Base-by-base conservation (phyloP, 768 basidiomycete genomes). In the Leccinum broughii region DNA sequence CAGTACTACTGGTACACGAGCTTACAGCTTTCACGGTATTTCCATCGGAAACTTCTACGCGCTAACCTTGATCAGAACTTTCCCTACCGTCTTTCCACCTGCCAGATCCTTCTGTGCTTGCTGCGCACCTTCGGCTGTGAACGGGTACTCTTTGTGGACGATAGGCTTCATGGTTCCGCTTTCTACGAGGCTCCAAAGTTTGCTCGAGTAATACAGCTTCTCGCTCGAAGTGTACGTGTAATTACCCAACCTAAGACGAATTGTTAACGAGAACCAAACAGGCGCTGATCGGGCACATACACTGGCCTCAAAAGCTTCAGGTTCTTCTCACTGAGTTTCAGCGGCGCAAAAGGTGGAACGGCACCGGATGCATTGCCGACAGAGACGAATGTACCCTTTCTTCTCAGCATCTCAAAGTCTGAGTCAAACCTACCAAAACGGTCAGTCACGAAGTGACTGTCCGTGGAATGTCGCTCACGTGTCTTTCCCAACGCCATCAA, bases 401-500 rank as follows among this genome's bases (percentile, higher is more conserved):
- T 81, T 65, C 85, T 84, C 65, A 92, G 80, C 73, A 94, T 78
- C 72, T 87, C 83, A 76, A 96, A 92, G 77, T 95, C 81, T 61
- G 82, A 81, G 62, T 92, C 89, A 70, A 89, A 90, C 6, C 89
- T 91, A 64, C 14, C 26, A 44, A 56, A 58, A 15, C 8, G 24
- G 48, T 66, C 55, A 59, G 50, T 26, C 60, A 51, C 9, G 15
- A 30, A 54, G 39, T 11, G 58, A 24, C 44, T 30, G 30, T 30
- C 13, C 6, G 28, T 26, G 1, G 10, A 10, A 32, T 5, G 15
- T 37, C 22, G 80, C 90, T 59, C 75, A 95, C 84, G 95, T 98
- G 72, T 93, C 91, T 78, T 92, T 95, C 2, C 96, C 96, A n/a
- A 99, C 93, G 30, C 96, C 96, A 68, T 99, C 96, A 68, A 89